Evolutionary conservation across 345 rosid genomes (phyloP), one percentile per base, ranked within the genome.

Genomic region (Geranium rotundifolium): DNA sequence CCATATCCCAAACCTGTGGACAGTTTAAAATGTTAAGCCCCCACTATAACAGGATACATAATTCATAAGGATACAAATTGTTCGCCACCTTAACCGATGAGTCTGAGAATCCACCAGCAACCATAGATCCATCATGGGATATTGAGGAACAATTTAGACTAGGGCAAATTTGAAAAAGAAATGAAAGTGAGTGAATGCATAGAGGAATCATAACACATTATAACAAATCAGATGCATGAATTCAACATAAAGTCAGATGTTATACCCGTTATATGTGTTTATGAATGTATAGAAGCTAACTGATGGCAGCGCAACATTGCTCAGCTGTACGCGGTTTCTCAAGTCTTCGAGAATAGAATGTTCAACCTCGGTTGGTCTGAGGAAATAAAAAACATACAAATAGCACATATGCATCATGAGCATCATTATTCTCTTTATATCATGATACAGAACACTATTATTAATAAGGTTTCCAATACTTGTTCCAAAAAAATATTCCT

Each of bases 51-150:
- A 69, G 55, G 59, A 31, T 59, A 12, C 29, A 56, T 29, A 17
- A n/a, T 41, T 19, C 54, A 52, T n/a, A 59, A 56, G 61, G 12
- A 62, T 54, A 64, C 18, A 58, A 63, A 13, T 63, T 4, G 8
- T 55, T 55, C 31, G 65, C 58, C 60, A 83, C 97, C 96, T 95
- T 95, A 68, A 88, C 68, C 20, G 97, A 90, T 63, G 97, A 95
- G 78, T 90, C 97, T 63, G 99, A 86, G 80, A 90, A 95, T 41
- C 99, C 99, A 72, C 91, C 89, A 68, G 88, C 91, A 69, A 95
- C 91, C 82, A 95, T 71, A 70, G 99, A 88, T 65, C 99, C 99
- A 80, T 95, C 97, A 67, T 88, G 96, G 58, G 97, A 90, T 76
- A 95, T 82, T 62, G 97, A 85, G 56, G 95, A 85, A 73, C 95